These are phyloP conservation scores for Debaryomyces tyrocola DNA, from an alignment of 805 yeast species.

Conservation along the genomic window DNA sequence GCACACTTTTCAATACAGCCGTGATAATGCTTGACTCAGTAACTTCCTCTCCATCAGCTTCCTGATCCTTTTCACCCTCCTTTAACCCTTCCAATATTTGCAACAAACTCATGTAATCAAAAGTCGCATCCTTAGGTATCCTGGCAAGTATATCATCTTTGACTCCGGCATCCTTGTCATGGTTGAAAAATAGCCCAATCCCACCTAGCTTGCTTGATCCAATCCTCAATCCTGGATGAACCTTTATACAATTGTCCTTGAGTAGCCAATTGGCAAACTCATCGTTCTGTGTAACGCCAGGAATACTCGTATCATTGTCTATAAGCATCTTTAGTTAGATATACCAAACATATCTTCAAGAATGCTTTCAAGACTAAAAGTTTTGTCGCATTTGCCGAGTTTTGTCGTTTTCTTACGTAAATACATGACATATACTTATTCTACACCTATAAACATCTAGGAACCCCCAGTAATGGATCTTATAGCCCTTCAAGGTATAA, in stretches of 20 bases:
- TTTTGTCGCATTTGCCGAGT: too few species aligned
- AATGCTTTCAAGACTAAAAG: too few species aligned
- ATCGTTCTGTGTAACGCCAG: conserved; percentile 8
- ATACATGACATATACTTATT: too few species aligned
- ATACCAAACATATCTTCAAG: too few species aligned
- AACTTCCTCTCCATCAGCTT: neutral
- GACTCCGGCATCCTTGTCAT: neutral
- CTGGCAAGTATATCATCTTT: conserved; percentile 14
- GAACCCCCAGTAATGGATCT: too few species aligned
- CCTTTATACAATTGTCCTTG: conserved; percentile 9
- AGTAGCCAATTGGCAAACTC: conserved; percentile 10
- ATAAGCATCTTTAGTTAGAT: neutral
- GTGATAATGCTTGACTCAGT: conserved; percentile 20
- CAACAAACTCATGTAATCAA: conserved; percentile 23
- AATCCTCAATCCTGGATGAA: conserved; percentile 16
- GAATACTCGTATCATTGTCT: conserved; percentile 3
- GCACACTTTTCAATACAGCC: conserved; percentile 17
- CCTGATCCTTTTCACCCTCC: conserved; percentile 9
- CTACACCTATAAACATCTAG: too few species aligned
- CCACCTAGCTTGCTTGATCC: conserved; percentile 30
- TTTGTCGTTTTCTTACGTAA: too few species aligned
- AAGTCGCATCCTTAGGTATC: conserved; percentile 15
- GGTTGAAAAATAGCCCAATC: conserved; percentile 24
- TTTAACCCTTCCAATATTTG: conserved; percentile 17
- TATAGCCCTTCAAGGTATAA: too few species aligned